Evolutionary conservation across 371 early-diverging fungal species (phyloP), one percentile per base, ranked within the genome.

Genomic region (Apophysomyces sp.): DNA sequence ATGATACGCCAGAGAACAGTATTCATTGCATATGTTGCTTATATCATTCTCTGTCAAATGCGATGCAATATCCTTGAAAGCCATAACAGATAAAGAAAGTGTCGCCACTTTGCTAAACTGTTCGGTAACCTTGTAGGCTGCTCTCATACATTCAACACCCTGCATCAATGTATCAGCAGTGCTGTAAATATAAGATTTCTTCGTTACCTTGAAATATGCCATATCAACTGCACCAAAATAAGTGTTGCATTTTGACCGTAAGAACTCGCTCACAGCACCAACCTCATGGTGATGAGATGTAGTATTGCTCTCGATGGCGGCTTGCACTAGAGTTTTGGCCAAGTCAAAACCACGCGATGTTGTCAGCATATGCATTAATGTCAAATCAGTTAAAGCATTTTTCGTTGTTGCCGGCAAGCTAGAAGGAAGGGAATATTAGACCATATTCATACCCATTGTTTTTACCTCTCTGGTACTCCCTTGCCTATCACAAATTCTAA

Each of bases 401-500:
- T 21, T n/a, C 7, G 24, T 18, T 21, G 49, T 18, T 16, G n/a
- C 49, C 9, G 24, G 21, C 24, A 44, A 4, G 21, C 49, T 44
- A 44, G 4, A 44, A 0, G 21, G n/a, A 7, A 0, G 9, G 7
- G 4, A 21, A 26, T 44, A 8, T 44, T 21, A 16, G 4, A 24
- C 49, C 4, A 16, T 1, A 1, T 18, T 4, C 49, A 6, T 44
- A 9, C 7, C 9, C 21, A 4, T 44, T 7, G 3, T 11, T 8
- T 5, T 71, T 65, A 86, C 78, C 74, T 68, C 37, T 76, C 76
- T 2, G 85, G 70, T 60, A 92, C 68, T 32, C 87, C 83, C 34
- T 85, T 75, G 60, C 93, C 92, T 12, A 86, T 71, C 59, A 94
- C 58, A 55, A 94, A 82, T 12, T 82, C 71, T 8, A 93, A 68